Base-by-base conservation (phyloP, 2,329 filamentous ascomycete species). In the Dactylellina sp. region DNA sequence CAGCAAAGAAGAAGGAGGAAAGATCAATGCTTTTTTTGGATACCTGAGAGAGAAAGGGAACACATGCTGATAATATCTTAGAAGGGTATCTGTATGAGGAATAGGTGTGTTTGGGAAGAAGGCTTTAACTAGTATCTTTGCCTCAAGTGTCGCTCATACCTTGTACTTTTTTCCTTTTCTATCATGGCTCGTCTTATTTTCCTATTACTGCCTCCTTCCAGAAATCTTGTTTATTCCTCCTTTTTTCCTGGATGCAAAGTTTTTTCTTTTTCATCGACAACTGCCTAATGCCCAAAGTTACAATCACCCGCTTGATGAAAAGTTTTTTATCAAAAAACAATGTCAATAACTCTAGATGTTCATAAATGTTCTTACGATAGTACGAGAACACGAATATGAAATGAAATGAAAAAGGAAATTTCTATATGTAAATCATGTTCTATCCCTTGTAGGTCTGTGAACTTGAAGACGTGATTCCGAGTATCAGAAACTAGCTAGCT, bases 121-220 rank as follows among this genome's bases (percentile, higher is more conserved):
- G 60, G 71, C 59, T 71, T 71, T 71, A 63, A 35, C 35, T 71
- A 71, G 66, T 64, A 75, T 75, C 56, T 66, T 64, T 61, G 74
- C 59, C 63, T 50, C 25, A 12, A 52, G 46, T 56, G 12, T 53
- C 46, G 18, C 40, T 42, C 2, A 46, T 65, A 37, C 35, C 60
- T 66, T 56, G 37, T 39, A 46, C 28, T 56, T 18, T 22, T 66
- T 60, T 53, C 53, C 66, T 44, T 71, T 52, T 64, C 49, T 72
- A 55, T 56, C 39, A 56, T 57, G 50, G 55, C 55, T 35, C 64
- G 64, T 53, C 16, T 24, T 68, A 42, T 46, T 44, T 59, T 60
- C 44, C 25, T 28, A 32, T 44, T 3, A 7, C 57, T 60, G n/a
- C 18, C 20, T 12, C 28, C 9, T 32, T 32, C 9, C 28, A 32